Percentiles rank a stretch among this genome's conserved stretches.
Conservation (phyloP, 2,329 filamentous ascomycete species). For the Penicillium sp. region DNA sequence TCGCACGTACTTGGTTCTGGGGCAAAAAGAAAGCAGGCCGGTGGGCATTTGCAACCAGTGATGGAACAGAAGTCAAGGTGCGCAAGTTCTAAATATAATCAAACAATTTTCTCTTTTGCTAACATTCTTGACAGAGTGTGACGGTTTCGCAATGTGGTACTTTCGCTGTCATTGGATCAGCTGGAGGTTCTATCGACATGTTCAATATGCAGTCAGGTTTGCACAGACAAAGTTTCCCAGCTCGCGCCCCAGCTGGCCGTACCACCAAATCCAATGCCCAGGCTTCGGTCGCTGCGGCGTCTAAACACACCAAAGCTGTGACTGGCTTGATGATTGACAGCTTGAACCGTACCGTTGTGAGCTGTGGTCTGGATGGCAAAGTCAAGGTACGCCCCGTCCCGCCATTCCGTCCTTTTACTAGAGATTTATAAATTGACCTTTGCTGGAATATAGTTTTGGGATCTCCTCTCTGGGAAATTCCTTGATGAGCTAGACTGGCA, state of each 20-base stretch:
- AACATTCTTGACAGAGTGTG: constrained; percentile 60
- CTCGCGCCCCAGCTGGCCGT: constrained; percentile 65
- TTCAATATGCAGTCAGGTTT: constrained; percentile 94
- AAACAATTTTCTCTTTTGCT: constrained; percentile 1
- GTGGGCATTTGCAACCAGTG: constrained; percentile 86
- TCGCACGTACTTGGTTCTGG: constrained; percentile 97
- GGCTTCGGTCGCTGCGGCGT: constrained; percentile 44
- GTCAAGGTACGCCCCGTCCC: constrained; percentile 58
- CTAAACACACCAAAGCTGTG: constrained; percentile 76
- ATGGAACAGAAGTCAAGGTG: constrained; percentile 70
- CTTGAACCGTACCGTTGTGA: constrained; percentile 82
- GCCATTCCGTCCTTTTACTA: constrained; percentile 1
- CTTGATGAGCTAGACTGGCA: constrained; percentile 81
- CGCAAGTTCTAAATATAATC: constrained; percentile 4
- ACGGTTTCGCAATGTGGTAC: constrained; percentile 88
- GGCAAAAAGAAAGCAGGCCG: constrained; percentile 87
- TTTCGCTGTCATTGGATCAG: constrained; percentile 86
- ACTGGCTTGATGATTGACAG: constrained; percentile 85
- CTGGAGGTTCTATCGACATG: constrained; percentile 81
- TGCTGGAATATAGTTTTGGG: constrained; percentile 67
- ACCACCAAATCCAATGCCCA: constrained; percentile 47
- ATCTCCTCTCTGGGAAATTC: constrained; percentile 79
- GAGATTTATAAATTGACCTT: not conserved
- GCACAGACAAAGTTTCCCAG: constrained; percentile 83
- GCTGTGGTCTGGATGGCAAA: constrained; percentile 84